phyloP scores from a whole-genome alignment of 2,329 filamentous ascomycete species.

The Ascochyta lentis region DNA sequence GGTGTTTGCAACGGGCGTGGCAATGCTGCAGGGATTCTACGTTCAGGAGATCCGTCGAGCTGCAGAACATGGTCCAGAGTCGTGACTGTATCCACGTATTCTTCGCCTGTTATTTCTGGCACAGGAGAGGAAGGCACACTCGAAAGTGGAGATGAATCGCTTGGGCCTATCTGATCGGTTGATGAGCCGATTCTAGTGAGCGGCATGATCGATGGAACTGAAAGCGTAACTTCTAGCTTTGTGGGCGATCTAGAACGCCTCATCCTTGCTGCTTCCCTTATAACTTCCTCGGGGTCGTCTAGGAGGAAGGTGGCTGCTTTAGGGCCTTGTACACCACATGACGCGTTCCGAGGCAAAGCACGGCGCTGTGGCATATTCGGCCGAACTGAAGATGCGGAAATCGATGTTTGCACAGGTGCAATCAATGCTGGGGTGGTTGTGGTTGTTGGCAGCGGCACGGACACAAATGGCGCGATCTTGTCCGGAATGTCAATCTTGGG shows the following conservation, averaged over 20 bases:
- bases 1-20: background rate
- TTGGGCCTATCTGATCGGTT: too few species aligned
- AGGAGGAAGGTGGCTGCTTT: slow-evolving; percentile 26
- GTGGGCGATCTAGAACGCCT: slow-evolving; percentile 15
- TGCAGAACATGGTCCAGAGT: slow-evolving; percentile 3
- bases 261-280: slow-evolving; percentile 21
- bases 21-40: background rate
- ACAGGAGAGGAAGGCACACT: slow-evolving; percentile 24
- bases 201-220: background rate
- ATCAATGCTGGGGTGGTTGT: background rate
- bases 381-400: background rate
- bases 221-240: slow-evolving; percentile 7
- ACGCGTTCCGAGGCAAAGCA: slow-evolving; percentile 3
- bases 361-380: slow-evolving; percentile 1
- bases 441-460: background rate
- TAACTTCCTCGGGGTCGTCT: slow-evolving; percentile 31
- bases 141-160: slow-evolving; percentile 12
- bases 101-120: background rate
- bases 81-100: background rate
- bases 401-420: background rate
- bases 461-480: background rate
- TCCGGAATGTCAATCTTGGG: slow-evolving; percentile 8
- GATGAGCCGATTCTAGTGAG: background rate
- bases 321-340: slow-evolving; percentile 26
- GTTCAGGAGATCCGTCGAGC: slow-evolving; percentile 17